Evolutionary conservation across 2,329 filamentous ascomycete genomes (phyloP).

Genomic region (Neofusicoccum kwambonambiense): DNA sequence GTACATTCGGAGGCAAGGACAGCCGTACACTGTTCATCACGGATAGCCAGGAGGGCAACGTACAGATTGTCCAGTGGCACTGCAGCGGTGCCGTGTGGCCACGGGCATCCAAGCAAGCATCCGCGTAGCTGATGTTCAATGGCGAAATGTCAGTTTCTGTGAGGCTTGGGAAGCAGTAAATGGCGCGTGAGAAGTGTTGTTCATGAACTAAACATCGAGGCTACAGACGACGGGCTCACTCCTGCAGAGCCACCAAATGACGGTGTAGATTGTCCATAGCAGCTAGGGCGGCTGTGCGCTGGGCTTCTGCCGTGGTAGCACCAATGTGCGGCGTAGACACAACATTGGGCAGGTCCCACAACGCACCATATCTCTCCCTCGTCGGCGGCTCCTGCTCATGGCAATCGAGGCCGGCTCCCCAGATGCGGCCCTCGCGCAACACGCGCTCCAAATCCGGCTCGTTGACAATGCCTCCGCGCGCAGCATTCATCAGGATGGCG

Average conservation of each 20-base stretch:
- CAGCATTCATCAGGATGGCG: conserved; percentile 47
- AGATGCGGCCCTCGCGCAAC: conserved; percentile 42
- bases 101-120: background rate
- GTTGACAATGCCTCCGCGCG: conserved; percentile 49
- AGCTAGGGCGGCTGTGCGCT: conserved; percentile 36
- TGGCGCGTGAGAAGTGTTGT: too few species aligned
- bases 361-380: conserved; percentile 38
- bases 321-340: conserved; percentile 53
- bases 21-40: conserved; percentile 43
- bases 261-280: conserved; percentile 33
- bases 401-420: conserved; percentile 51
- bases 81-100: conserved; percentile 23
- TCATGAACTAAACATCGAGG: too few species aligned
- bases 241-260: background rate
- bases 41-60: conserved; percentile 41
- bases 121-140: background rate
- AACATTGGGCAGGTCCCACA: conserved; percentile 45
- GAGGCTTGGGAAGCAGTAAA: too few species aligned
- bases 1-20: conserved; percentile 41
- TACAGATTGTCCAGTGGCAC: conserved; percentile 37
- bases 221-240: background rate
- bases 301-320: conserved; percentile 43
- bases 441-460: conserved; percentile 47
- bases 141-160: background rate
- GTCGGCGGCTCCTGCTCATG: conserved; percentile 48